A percentile compares a stretch with the other conserved stretches of the same genome.
phyloP scores from a whole-genome alignment of 1,284 basidiomycete species.

The Peniophora sp. region DNA sequence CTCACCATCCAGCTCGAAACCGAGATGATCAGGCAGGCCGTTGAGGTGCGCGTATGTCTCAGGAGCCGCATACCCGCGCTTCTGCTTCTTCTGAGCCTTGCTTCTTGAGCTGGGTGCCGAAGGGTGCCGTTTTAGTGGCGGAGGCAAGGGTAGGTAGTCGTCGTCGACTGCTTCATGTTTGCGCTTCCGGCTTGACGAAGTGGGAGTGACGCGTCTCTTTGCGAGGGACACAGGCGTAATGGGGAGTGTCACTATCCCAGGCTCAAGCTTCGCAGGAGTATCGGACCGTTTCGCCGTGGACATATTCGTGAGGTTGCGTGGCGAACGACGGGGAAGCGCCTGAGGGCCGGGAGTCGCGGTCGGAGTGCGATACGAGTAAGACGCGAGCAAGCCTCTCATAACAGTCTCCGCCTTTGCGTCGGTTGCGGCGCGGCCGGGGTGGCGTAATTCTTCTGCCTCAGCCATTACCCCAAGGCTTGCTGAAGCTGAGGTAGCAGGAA shows the following conservation, averaged over 20 bases:
- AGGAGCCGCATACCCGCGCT: constrained; percentile 35
- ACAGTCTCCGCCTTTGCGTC: too few relatives aligned
- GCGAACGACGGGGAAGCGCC: background rate
- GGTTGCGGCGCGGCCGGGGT: too few relatives aligned
- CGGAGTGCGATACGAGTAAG: too few relatives aligned
- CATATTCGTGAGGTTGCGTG: background rate
- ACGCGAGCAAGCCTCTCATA: too few relatives aligned
- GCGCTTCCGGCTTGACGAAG: background rate
- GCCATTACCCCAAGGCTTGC: too few relatives aligned
- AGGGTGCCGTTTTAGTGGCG: background rate
- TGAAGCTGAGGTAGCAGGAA: too few relatives aligned
- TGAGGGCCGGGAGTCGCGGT: too few relatives aligned
- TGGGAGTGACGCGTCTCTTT: background rate
- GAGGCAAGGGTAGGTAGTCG: background rate
- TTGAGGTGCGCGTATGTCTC: constrained; percentile 40
- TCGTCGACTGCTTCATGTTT: background rate
- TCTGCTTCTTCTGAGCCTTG: constrained; percentile 16
- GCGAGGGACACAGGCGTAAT: background rate
- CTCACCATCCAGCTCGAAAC: constrained; percentile 35
- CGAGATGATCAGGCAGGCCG: constrained; percentile 32
- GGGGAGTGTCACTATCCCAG: background rate
- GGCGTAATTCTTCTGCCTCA: too few relatives aligned
- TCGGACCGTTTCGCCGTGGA: background rate
- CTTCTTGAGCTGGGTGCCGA: background rate
- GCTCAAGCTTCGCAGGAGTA: background rate